Base-by-base conservation (phyloP, 352 stramenopile genomes). In the Globisporangium camurandrum region DNA sequence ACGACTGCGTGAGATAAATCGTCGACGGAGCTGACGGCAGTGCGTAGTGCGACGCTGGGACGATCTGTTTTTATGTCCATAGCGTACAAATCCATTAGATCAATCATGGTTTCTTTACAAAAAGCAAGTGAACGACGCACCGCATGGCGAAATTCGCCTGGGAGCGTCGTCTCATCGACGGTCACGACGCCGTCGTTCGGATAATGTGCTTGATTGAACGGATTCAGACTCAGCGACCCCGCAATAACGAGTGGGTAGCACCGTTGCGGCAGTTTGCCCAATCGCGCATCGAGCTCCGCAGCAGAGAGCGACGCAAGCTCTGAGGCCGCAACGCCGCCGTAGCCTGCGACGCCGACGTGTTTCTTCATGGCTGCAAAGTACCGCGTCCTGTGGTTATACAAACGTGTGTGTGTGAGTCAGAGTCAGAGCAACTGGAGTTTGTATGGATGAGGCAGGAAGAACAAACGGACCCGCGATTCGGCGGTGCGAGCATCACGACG, bases 151-250 rank as follows among this genome's bases (percentile, higher is more conserved):
- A 83, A 86, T 44, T 89, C 69, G 20, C 78, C 78, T 8, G 78
- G 78, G 17, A 89, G 49, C 24, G 51, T 46, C 4, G 78, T 89
- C 54, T 87, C 78, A 20, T 86, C 69, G 22, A 87, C 47, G 62
- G 71, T 83, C 17, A 89, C 53, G 2, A 80, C 53, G 9, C 78
- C 78, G 37, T 89, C 78, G 39, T 84, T 86, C 10, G 75, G 78
- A 47, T 87, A 86, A 40, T 84, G 78, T 28, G 69, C 67, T 61
- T 86, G 75, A 34, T 84, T 86, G 52, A 86, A 86, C 23, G 78
- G 78, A 46, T 87, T 89, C 7, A 89, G 46, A 48, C 74, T 78
- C n/a, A 86, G 51, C 17, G 76, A 76, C 3, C 78, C 78, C 2
- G 78, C 68, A 26, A 89, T 45, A 2, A 89, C 60, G 7, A 89